phyloP scores from a whole-genome alignment of 2,329 filamentous ascomycete species.

The Arthrobotrys musiformis region DNA sequence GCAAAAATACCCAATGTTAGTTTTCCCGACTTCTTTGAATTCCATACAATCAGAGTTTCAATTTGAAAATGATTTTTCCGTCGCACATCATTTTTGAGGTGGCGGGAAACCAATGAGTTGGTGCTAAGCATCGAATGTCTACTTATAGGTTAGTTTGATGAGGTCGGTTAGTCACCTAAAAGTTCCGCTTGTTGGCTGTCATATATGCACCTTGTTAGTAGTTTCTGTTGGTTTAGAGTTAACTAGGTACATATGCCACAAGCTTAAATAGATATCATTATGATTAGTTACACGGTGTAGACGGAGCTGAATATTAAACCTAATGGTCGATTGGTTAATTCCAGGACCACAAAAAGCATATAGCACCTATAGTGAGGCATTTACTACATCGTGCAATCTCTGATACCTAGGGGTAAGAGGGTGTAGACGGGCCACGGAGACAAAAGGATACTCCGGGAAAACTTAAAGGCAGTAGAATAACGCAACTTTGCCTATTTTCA shows the following conservation, averaged over 20 bases:
- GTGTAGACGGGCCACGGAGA: background rate
- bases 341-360: background rate
- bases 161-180: constrained; percentile 12
- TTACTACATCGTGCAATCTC: background rate
- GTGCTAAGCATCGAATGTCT: constrained; percentile 1
- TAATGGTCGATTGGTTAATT: background rate
- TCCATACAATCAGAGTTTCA: background rate
- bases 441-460: background rate
- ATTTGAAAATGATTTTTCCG: no score
- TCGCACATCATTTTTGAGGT: background rate
- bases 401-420: background rate
- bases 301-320: background rate
- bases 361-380: background rate
- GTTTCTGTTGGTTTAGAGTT: background rate
- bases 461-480: background rate
- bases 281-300: background rate
- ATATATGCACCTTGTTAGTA: background rate
- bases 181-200: constrained; percentile 10
- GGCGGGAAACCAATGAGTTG: background rate
- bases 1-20: background rate
- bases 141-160: background rate
- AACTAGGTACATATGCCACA: background rate
- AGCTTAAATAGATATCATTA: background rate
- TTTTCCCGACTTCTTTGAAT: background rate
- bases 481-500: background rate